These are phyloP conservation scores for Samsoniella hepiali DNA, from an alignment of 2,329 filamentous ascomycete species.

Conservation along the genomic window DNA sequence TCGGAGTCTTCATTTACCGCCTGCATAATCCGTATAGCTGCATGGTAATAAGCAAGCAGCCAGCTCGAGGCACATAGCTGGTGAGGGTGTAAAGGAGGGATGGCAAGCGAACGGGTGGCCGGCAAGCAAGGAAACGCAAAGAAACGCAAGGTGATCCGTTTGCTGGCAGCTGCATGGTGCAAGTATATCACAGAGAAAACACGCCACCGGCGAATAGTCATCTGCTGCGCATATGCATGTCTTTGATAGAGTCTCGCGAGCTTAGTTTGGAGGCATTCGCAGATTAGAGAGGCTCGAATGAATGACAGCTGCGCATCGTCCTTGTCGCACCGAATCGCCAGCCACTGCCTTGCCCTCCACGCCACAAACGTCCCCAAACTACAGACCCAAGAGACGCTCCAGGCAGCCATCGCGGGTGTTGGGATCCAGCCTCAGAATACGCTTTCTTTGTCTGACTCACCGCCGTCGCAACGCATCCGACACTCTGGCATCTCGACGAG, in stretches of 20 bases:
- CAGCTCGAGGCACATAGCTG: not conserved
- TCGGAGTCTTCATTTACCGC: not conserved
- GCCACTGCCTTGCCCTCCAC: not conserved
- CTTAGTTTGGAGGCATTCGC: not conserved
- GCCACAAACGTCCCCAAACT: not conserved
- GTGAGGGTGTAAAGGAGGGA: not conserved
- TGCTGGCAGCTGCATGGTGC: slow-evolving; percentile 12
- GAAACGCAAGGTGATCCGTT: slow-evolving; percentile 1
- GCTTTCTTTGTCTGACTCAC: slow-evolving; percentile 18
- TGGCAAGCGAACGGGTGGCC: not conserved
- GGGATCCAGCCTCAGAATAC: not conserved
- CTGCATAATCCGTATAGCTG: not conserved
- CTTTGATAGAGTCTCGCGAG: not conserved
- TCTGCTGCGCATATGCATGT: slow-evolving; percentile 2
- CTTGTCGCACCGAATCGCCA: not conserved
- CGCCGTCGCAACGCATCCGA: slow-evolving; percentile 1
- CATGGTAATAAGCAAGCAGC: not conserved
- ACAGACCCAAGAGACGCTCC: not conserved
- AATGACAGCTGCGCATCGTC: not conserved
- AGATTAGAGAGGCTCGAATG: not conserved
- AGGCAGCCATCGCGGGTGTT: not conserved
- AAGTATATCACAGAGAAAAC: slow-evolving; percentile 2
- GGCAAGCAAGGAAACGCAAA: not conserved
- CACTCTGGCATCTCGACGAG: not conserved
- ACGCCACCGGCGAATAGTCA: not conserved